Evolutionary conservation across 2,329 filamentous ascomycete species (phyloP).

Genomic region (Diaporthe citriasiana): DNA sequence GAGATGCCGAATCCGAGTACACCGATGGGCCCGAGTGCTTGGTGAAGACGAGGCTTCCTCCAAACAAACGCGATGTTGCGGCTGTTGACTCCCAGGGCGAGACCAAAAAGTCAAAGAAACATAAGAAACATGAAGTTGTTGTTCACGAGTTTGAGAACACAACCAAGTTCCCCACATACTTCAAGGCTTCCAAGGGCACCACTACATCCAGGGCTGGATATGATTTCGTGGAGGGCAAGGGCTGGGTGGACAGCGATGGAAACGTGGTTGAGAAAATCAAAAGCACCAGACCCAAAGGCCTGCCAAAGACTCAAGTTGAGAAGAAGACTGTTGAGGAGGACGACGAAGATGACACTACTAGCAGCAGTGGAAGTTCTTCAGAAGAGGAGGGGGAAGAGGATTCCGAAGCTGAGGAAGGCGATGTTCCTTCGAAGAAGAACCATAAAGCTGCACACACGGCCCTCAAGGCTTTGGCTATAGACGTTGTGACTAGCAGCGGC

Average conservation of each 20-base stretch:
- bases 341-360: slow-evolving; percentile 45
- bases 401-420: neutral
- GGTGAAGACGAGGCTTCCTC: slow-evolving; percentile 82
- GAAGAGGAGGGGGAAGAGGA: slow-evolving; percentile 41
- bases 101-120: slow-evolving; percentile 73
- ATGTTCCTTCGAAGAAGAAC: neutral
- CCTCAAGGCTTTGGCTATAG: slow-evolving; percentile 7
- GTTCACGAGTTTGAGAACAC: slow-evolving; percentile 94
- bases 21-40: slow-evolving; percentile 85
- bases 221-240: slow-evolving; percentile 82
- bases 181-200: slow-evolving; percentile 68
- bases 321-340: slow-evolving; percentile 45
- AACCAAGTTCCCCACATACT: slow-evolving; percentile 84
- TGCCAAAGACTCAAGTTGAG: slow-evolving; percentile 45
- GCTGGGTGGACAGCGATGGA: slow-evolving; percentile 88
- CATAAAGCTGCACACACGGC: neutral
- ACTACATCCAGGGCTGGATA: slow-evolving; percentile 62
- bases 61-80: slow-evolving; percentile 50
- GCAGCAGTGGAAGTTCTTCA: slow-evolving; percentile 46
- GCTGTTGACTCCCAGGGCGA: slow-evolving; percentile 56
- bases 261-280: slow-evolving; percentile 77
- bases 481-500: neutral
- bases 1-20: slow-evolving; percentile 79
- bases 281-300: slow-evolving; percentile 51
- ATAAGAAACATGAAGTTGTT: slow-evolving; percentile 72